Percentiles rank a stretch among this genome's conserved stretches.
These are phyloP conservation scores for Daedaleopsis sinensis DNA, from an alignment of 768 basidiomycete species.

Conservation along the genomic window DNA sequence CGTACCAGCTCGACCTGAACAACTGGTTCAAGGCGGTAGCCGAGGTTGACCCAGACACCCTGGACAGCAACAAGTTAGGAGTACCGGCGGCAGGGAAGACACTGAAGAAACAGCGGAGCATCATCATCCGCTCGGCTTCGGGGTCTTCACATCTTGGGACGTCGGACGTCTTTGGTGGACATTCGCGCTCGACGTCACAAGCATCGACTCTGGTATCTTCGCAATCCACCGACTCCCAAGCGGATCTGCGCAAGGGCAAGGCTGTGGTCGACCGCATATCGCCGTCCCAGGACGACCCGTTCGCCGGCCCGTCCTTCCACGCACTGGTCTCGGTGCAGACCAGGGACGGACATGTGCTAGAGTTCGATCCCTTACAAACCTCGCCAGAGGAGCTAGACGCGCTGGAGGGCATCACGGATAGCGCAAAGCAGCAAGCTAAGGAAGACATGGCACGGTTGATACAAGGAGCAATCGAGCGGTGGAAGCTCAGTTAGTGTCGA, in stretches of 20 bases:
- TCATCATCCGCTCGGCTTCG: conserved; percentile 40
- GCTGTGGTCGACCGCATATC: conserved; percentile 1
- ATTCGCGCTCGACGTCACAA: conserved; percentile 57
- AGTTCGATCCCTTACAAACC: conserved; percentile 81
- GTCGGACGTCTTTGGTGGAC: conserved; percentile 25
- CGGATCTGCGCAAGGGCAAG: conserved; percentile 16
- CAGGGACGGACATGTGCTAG: conserved; percentile 77
- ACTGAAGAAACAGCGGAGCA: conserved; percentile 37
- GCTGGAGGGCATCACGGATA: conserved; percentile 76
- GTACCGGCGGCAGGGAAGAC: conserved; percentile 29
- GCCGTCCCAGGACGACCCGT: conserved; percentile 12
- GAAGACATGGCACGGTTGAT: conserved; percentile 76
- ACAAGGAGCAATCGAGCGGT: conserved; percentile 74
- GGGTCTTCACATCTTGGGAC: conserved; percentile 5
- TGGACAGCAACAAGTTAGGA: conserved; percentile 6
- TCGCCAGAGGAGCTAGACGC: conserved; percentile 74
- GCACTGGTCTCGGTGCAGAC: conserved; percentile 80
- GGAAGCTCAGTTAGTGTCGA: conserved; percentile 52
- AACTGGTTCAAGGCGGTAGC: conserved; percentile 50
- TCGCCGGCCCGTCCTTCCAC: conserved; percentile 36
- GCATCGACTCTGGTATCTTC: conserved; percentile 45
- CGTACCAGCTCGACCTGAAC: conserved; percentile 68
- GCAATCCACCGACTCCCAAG: conserved; percentile 28
- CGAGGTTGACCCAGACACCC: conserved; percentile 35
- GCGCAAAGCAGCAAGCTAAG: conserved; percentile 81